phyloP scores from a whole-genome alignment of 2,329 filamentous ascomycete species.

The Aspergillus quadrilineatus region DNA sequence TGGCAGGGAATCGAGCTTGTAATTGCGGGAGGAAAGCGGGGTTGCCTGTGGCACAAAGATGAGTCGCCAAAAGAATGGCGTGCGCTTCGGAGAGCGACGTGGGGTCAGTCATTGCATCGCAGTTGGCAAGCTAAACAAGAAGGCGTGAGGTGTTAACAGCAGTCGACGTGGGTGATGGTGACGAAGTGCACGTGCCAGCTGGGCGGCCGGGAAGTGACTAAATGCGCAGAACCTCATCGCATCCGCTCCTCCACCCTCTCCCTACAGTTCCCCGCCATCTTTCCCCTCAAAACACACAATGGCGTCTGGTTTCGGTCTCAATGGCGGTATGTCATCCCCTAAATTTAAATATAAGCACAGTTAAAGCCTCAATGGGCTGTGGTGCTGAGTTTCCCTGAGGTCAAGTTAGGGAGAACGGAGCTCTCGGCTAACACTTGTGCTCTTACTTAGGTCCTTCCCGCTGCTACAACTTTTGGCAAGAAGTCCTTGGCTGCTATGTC shows the following conservation, averaged over 20 bases:
- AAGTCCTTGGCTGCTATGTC: constrained; percentile 96
- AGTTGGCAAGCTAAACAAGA: constrained; percentile 12
- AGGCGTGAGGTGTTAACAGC: constrained; percentile 27
- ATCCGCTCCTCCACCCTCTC: constrained; percentile 26
- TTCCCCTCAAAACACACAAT: constrained; percentile 36
- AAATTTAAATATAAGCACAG: constrained; percentile 3
- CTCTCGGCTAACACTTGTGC: constrained; percentile 24
- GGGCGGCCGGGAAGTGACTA: constrained; percentile 20
- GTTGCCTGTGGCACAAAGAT: constrained; percentile 56
- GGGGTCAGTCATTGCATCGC: constrained; percentile 38
- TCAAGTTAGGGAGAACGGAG: constrained; percentile 19
- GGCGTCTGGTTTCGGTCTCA: constrained; percentile 56
- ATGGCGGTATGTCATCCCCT: constrained; percentile 45
- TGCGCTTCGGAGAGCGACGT: constrained; percentile 54
- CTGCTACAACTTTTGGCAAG: constrained; percentile 99
- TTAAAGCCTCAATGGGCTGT: constrained; percentile 13
- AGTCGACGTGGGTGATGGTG: constrained; percentile 16
- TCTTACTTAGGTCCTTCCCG: constrained; percentile 61
- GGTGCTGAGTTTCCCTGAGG: constrained; percentile 14
- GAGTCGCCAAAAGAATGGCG: constrained; percentile 58
- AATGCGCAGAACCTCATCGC: constrained; percentile 32
- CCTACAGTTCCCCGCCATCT: constrained; percentile 20
- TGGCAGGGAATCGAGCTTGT: constrained; percentile 47
- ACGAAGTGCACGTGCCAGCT: constrained; percentile 22
- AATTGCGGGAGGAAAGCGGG: constrained; percentile 53